These are phyloP conservation scores for Zoysia japonica DNA, from an alignment of 176 grass and related monocot species.

Conservation along the genomic window DNA sequence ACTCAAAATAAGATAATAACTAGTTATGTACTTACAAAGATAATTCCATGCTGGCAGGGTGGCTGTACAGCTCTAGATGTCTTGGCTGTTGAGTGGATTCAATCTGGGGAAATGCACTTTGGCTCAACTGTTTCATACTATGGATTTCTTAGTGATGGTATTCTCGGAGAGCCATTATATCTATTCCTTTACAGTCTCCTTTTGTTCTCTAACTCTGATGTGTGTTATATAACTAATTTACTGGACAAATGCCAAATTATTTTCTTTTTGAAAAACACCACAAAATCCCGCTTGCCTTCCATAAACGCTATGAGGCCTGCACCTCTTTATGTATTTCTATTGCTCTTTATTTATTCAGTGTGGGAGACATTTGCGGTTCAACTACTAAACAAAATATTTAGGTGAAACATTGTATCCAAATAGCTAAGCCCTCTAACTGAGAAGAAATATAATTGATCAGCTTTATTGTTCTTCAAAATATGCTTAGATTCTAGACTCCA, in stretches of 20 bases:
- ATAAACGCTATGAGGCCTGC: constrained; percentile 3
- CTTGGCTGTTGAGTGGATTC: constrained; percentile 87
- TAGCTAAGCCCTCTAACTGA: not conserved
- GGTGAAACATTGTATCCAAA: not conserved
- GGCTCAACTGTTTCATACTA: constrained; percentile 97
- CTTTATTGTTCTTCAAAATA: constrained; percentile 1
- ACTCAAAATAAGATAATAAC: not conserved
- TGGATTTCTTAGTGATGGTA: constrained; percentile 99
- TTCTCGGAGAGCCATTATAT: constrained; percentile 23
- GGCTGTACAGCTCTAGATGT: constrained; percentile 76
- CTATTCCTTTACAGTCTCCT: constrained; percentile 19
- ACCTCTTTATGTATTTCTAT: not conserved
- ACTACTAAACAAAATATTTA: not conserved
- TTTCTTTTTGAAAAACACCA: not conserved
- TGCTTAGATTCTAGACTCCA: not conserved
- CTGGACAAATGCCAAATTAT: not conserved
- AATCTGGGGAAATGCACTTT: constrained; percentile 76
- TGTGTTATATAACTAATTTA: not conserved
- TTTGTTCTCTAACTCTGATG: not conserved
- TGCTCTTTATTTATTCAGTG: not conserved
- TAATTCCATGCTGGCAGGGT: constrained; percentile 58
- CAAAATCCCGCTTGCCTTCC: not conserved
- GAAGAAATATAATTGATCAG: not conserved
- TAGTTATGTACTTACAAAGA: constrained; percentile 26
- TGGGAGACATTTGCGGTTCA: not conserved